A percentile compares a stretch with the other conserved stretches of the same genome.
These are phyloP conservation scores for Termitomyces sp. DNA, from an alignment of 768 basidiomycete genomes.

Conservation along the genomic window DNA sequence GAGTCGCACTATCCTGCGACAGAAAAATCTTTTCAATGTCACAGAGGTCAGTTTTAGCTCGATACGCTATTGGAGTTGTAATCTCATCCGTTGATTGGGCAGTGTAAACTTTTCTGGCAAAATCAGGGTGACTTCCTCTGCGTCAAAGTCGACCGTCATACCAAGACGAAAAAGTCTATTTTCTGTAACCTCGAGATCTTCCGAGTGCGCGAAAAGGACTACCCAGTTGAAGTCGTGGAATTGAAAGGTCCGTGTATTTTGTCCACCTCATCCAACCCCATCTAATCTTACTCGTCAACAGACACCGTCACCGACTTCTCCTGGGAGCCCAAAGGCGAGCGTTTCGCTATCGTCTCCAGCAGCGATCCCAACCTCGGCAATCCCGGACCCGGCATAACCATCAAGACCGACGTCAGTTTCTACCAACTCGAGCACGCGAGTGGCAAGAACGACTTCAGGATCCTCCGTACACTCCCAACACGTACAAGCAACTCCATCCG, in stretches of 20 bases:
- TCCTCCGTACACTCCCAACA: conserved; percentile 74
- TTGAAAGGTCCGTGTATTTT: conserved; percentile 67
- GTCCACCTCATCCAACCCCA: neutral
- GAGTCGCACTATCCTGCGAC: conserved; percentile 74
- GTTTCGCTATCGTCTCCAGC: conserved; percentile 94
- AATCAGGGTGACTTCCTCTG: conserved; percentile 98
- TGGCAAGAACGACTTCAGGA: conserved; percentile 90
- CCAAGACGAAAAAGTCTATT: conserved; percentile 97
- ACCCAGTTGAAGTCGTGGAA: conserved; percentile 96
- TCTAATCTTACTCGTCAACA: conserved; percentile 26
- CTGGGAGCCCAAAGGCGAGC: conserved; percentile 97
- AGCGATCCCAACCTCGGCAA: conserved; percentile 92
- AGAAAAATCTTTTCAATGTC: conserved; percentile 98
- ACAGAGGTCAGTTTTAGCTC: conserved; percentile 66
- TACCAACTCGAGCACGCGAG: conserved; percentile 88
- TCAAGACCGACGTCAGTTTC: conserved; percentile 95
- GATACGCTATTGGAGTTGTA: neutral
- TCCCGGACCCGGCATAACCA: conserved; percentile 85
- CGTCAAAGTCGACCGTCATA: conserved; percentile 98
- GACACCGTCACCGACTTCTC: conserved; percentile 95
- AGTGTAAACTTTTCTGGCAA: conserved; percentile 99
- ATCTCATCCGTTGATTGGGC: conserved; percentile 5
- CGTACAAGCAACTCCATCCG: conserved; percentile 92
- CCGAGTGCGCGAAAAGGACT: conserved; percentile 95
- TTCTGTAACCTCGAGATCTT: conserved; percentile 99